Evolutionary conservation across 495 filamentous ascomycete genomes (phyloP).

Genomic region (Cladorrhinum samala): DNA sequence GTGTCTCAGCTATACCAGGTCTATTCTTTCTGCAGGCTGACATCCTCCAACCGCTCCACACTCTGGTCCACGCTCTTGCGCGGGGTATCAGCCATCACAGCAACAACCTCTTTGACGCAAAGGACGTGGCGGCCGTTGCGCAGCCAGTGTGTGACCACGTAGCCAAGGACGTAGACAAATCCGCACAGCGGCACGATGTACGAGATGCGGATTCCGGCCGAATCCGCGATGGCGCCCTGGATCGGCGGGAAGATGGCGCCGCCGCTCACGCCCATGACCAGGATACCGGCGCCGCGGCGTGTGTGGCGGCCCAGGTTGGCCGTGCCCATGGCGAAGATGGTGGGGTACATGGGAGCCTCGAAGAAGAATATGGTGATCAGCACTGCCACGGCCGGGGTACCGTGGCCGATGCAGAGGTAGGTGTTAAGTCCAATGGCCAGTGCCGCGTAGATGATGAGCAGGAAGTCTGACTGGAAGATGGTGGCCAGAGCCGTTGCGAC

Average conservation of each 20-base stretch:
- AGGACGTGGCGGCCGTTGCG: too few species aligned
- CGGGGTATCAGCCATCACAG: too few species aligned
- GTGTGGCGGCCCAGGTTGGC: slow-evolving; percentile 64
- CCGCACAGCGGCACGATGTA: too few species aligned
- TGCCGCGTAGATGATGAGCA: slow-evolving; percentile 45
- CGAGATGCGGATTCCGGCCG: too few species aligned
- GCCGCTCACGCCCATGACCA: slow-evolving; percentile 58
- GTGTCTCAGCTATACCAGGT: too few species aligned
- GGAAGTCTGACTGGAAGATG: slow-evolving; percentile 42
- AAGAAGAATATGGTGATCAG: slow-evolving; percentile 64
- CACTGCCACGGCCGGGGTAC: slow-evolving; percentile 50
- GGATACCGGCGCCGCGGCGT: slow-evolving; percentile 60
- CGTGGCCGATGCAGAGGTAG: slow-evolving; percentile 47
- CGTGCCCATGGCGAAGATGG: slow-evolving; percentile 63
- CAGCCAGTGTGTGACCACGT: too few species aligned
- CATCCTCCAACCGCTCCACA: too few species aligned
- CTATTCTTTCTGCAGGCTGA: too few species aligned
- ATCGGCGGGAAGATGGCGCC: slow-evolving; percentile 61
- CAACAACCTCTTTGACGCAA: too few species aligned
- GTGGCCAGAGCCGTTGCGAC: slow-evolving; percentile 47
- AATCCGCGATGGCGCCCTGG: slow-evolving; percentile 53
- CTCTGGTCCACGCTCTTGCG: too few species aligned
- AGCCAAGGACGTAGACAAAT: too few species aligned
- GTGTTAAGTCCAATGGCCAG: slow-evolving; percentile 53
- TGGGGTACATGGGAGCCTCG: slow-evolving; percentile 64